Base-by-base conservation (phyloP, 176 grass and related monocot species). In the Ampelocalamus luodianensis region DNA sequence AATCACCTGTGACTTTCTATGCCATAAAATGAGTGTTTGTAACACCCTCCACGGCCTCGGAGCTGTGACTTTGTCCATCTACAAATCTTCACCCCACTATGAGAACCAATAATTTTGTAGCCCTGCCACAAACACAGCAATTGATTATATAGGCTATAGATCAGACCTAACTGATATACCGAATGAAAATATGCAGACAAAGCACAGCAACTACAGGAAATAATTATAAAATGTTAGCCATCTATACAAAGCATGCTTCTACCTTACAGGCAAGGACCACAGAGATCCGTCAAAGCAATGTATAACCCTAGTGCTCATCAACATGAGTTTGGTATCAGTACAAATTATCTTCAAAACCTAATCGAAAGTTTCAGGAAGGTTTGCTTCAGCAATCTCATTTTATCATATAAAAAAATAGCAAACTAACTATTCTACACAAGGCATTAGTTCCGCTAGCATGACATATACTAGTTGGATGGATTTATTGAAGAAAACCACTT, bases 21-120 rank as follows among this genome's bases (percentile, higher is more conserved):
- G 68, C 96, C 96, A 79, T 98, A 98, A 93, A 98, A 98, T 49
- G 96, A 95, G 58, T 98, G 96, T 38, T 95, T 98, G 72, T 98
- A 98, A 89, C 96, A 98, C 68, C 96, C 96, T 79, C 96, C 96
- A 23, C 96, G 91, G 6, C 96, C 96, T 87, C 93, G 93, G 40
- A 98, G 88, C 63, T 98, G 96, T 17, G 96, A 98, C 70, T 95
- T 98, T 26, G 93, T 95, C 96, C 96, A 98, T 88, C 96, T 92
- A 87, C 96, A 98, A 74, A 98, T 89, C 86, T 98, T 98, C 72
- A 98, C 96, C 65, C 96, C 96, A 82, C 96, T 98, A 76, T 98
- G 93, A 65, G 96, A 98, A 87, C 96, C 91, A 77, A 98, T 80
- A 85, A 98, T 95, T 92, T 98, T 98, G 87, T 98, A 95, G 44